Evolutionary conservation across 176 grass and related monocot species (phyloP).

Genomic region (Musa itinerans): DNA sequence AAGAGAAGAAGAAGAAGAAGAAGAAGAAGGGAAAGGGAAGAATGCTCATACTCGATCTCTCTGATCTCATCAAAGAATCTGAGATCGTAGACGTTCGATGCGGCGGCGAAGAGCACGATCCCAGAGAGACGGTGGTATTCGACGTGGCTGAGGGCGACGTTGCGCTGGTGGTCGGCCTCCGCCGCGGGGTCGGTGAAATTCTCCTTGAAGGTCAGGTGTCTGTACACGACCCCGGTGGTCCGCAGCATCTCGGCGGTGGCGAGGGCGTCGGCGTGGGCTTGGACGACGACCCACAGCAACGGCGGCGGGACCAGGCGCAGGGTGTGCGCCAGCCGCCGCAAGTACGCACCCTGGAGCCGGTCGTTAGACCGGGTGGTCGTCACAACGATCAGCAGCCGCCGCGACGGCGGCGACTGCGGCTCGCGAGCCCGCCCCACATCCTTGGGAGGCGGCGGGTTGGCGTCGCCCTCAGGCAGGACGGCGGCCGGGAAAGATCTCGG

Average conservation of each 20-base stretch:
- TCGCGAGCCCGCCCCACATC: no score
- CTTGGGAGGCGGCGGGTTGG: neutral
- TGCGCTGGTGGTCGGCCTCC: constrained; percentile 81
- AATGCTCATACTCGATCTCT: constrained; percentile 10
- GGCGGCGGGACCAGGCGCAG: constrained; percentile 64
- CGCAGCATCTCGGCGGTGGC: constrained; percentile 65
- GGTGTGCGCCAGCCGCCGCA: constrained; percentile 69
- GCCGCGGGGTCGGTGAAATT: constrained; percentile 50
- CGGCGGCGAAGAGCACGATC: constrained; percentile 5
- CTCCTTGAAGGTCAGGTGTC: constrained; percentile 87
- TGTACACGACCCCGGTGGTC: constrained; percentile 79
- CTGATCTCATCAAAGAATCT: constrained; percentile 14
- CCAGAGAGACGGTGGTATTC: constrained; percentile 26
- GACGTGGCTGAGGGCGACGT: constrained; percentile 81
- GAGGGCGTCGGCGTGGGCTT: constrained; percentile 44
- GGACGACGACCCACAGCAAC: constrained; percentile 88
- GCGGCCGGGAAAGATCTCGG: neutral
- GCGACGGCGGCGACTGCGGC: constrained; percentile 8
- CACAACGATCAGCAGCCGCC: constrained; percentile 58
- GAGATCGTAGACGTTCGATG: constrained; percentile 17
- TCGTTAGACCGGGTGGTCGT: constrained; percentile 56
- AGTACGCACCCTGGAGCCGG: constrained; percentile 30
- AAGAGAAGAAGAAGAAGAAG: neutral
- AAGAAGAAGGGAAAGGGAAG: neutral
- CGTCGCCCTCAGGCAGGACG: neutral